phyloP scores from a whole-genome alignment of 768 basidiomycete genomes.

The Grammothele lineata region DNA sequence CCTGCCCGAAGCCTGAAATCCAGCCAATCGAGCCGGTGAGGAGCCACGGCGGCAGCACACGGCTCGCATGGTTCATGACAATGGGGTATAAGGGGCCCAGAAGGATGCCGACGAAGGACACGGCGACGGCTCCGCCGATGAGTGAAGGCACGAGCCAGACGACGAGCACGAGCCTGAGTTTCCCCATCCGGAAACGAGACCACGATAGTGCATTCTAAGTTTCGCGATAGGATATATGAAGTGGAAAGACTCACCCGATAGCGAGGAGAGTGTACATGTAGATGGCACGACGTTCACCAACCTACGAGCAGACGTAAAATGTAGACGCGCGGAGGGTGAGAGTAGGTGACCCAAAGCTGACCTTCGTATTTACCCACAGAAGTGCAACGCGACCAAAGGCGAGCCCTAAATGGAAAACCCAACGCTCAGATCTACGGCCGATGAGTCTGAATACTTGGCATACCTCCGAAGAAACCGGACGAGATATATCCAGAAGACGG shows the following conservation, averaged over 20 bases:
- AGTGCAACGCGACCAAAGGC: slow-evolving; percentile 50
- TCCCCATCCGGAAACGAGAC: no score
- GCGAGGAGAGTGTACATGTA: slow-evolving; percentile 34
- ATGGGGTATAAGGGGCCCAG: slow-evolving; percentile 46
- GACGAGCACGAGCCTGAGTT: slow-evolving; percentile 51
- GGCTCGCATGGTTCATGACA: slow-evolving; percentile 36
- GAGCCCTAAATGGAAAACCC: slow-evolving; percentile 31
- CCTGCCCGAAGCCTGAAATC: slow-evolving; percentile 48
- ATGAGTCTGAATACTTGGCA: neutral
- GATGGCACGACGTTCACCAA: slow-evolving; percentile 34
- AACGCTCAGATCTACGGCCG: neutral
- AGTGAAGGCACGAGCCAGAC: slow-evolving; percentile 56
- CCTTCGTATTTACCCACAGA: slow-evolving; percentile 42
- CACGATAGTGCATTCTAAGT: no score
- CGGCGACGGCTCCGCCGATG: slow-evolving; percentile 48
- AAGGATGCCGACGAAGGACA: slow-evolving; percentile 49
- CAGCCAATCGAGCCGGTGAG: slow-evolving; percentile 44
- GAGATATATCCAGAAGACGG: slow-evolving; percentile 46
- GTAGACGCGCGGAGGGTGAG: neutral
- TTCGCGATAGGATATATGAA: neutral
- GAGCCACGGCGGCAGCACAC: slow-evolving; percentile 41
- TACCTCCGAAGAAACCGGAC: slow-evolving; percentile 45
- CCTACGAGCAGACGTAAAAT: slow-evolving; percentile 17
- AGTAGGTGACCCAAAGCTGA: neutral
- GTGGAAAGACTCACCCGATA: slow-evolving; percentile 29